These are phyloP conservation scores for Pleurotus cornucopiae DNA, from an alignment of 768 basidiomycete genomes.

Conservation along the genomic window DNA sequence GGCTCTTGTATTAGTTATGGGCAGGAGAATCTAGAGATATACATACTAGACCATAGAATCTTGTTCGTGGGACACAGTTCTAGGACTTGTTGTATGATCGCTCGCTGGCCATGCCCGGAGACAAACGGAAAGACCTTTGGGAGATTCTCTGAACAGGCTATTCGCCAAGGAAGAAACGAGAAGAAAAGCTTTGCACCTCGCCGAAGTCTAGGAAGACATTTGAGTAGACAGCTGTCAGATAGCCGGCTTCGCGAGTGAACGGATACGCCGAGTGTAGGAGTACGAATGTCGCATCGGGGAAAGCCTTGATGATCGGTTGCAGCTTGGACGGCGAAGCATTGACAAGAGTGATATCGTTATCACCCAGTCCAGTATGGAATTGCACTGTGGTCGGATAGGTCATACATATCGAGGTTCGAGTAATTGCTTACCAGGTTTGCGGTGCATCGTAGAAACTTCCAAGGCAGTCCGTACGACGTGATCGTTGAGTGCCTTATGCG, in stretches of 20 bases:
- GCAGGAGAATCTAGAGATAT: neutral
- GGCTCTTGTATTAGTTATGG: neutral
- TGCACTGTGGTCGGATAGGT: conserved; percentile 46
- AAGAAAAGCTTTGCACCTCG: conserved; percentile 35
- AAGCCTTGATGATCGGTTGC: conserved; percentile 64
- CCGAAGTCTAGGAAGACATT: conserved; percentile 83
- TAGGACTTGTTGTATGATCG: conserved; percentile 56
- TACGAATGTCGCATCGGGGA: conserved; percentile 56
- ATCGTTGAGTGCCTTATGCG: conserved; percentile 65
- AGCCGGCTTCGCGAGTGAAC: conserved; percentile 73
- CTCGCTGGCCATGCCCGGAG: conserved; percentile 57
- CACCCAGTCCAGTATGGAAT: conserved; percentile 82
- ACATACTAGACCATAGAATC: conserved; percentile 76
- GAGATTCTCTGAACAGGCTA: neutral
- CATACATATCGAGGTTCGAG: neutral
- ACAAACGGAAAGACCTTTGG: conserved; percentile 58
- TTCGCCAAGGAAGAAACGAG: neutral
- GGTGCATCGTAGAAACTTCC: conserved; percentile 42
- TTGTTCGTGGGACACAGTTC: conserved; percentile 77
- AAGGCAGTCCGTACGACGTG: conserved; percentile 54
- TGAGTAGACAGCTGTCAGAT: conserved; percentile 63
- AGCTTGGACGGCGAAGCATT: conserved; percentile 61
- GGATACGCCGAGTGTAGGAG: conserved; percentile 79
- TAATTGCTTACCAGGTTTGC: conserved; percentile 53
- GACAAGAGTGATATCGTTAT: conserved; percentile 59